Evolutionary conservation across 495 filamentous ascomycete genomes (phyloP), one percentile per base, ranked within the genome.

Genomic region (Penicillium roqueforti): DNA sequence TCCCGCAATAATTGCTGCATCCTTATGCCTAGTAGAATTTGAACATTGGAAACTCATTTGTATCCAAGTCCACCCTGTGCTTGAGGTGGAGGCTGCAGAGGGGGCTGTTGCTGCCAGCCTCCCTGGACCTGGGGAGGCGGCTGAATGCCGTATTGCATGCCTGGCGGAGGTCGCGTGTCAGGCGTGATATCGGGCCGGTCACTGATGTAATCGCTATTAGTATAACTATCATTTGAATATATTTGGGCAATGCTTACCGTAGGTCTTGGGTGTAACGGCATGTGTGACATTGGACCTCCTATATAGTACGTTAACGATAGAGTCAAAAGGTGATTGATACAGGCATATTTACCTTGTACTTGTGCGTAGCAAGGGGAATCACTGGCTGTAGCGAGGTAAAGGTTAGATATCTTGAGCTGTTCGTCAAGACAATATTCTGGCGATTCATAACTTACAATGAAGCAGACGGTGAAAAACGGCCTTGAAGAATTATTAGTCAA

Each of bases 391-490:
- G 38, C 31, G 25, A 42, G 34, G 14, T 36, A 23, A 47, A 28
- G 29, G 52, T 59, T 47, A 59, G 53, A 44, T 47, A 44, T 47
- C 16, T 55, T 48, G 14, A 45, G 3, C 22, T 29, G 9, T 28
- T 16, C n/a, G 16, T 36, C 18, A 18, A 56, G 18, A 32, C 9
- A 11, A 25, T 14, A 13, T 51, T 16, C 26, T 23, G 20, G 4
- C 42, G 37, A 28, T 42, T 42, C 10, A 54, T 37, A 31, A 54
- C 76, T 55, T 72, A 81, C 78, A 57, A 82, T 41, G 47, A 82
- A 82, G 65, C 79, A 82, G 41, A 82, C 51, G 25, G 79, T 82
- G 47, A 82, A 79, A 57, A 73, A 82, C 1, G 75, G 73, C 79
- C 77, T 80, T 44, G 8, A 25, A 20, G 14, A 41, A 28, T 16